Evolutionary conservation across 192 early-diverging fungal species (phyloP).

Genomic region (Coemansia sp.): DNA sequence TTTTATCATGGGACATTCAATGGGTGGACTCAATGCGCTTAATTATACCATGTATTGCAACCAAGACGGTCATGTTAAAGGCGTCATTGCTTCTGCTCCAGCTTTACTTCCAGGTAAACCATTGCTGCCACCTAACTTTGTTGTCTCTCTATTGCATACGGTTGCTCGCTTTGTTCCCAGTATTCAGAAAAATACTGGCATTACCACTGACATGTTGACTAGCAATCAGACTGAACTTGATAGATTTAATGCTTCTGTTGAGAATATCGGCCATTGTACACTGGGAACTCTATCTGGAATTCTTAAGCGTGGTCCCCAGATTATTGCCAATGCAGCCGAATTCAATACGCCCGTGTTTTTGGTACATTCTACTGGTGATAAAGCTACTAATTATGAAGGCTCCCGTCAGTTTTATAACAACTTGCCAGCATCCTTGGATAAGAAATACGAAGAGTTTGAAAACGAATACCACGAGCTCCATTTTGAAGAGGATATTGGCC

Average conservation of each 20-base stretch:
- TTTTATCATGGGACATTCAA: conserved; percentile 63
- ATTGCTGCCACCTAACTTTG: conserved; percentile 22
- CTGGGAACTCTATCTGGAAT: conserved; percentile 37
- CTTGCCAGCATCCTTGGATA: conserved; percentile 46
- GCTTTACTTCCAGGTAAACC: conserved; percentile 37
- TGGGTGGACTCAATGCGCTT: conserved; percentile 51
- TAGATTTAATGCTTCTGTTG: conserved; percentile 24
- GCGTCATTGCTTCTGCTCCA: conserved; percentile 43
- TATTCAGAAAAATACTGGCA: conserved; percentile 35
- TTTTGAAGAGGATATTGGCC: conserved; percentile 41
- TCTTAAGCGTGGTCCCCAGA: conserved; percentile 19
- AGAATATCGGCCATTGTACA: conserved; percentile 34
- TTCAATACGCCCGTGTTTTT: conserved; percentile 46
- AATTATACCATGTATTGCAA: conserved; percentile 27
- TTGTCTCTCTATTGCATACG: conserved; percentile 25
- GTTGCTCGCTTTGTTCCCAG: conserved; percentile 33
- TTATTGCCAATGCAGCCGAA: conserved; percentile 17
- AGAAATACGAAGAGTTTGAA: conserved; percentile 42
- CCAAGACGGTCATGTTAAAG: conserved; percentile 22
- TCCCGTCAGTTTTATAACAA: conserved; percentile 27
- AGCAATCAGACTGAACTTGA: conserved; percentile 39
- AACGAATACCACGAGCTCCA: conserved; percentile 52
- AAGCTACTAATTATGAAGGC: conserved; percentile 38
- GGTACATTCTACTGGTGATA: conserved; percentile 46
- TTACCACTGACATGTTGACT: conserved; percentile 39